These are phyloP conservation scores for Hypomontagnella submonticulosa DNA, from an alignment of 495 filamentous ascomycete genomes.

Conservation along the genomic window DNA sequence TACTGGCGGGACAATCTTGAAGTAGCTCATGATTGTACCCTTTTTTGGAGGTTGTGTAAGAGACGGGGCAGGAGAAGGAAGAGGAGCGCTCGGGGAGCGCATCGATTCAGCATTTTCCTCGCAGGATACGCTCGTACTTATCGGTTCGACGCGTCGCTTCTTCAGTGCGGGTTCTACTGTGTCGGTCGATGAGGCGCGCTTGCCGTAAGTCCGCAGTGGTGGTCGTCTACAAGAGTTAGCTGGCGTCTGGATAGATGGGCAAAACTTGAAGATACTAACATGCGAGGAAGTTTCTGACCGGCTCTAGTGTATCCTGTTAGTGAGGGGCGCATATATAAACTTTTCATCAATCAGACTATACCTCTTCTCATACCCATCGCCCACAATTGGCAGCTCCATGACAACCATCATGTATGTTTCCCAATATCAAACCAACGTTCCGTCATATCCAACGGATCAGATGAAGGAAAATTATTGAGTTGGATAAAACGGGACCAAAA, in stretches of 20 bases:
- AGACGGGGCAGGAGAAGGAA: constrained; percentile 24
- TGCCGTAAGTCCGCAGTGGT: constrained; percentile 58
- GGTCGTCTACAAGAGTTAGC: constrained; percentile 47
- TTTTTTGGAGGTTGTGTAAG: constrained; percentile 37
- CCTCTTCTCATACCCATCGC: constrained; percentile 9
- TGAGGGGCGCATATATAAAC: background rate
- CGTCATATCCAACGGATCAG: background rate
- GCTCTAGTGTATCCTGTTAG: constrained; percentile 11
- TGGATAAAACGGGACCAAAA: background rate
- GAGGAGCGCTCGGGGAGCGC: background rate
- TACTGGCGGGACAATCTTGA: constrained; percentile 45
- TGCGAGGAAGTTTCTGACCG: constrained; percentile 4
- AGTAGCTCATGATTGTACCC: constrained; percentile 57
- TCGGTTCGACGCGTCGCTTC: constrained; percentile 28
- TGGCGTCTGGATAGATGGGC: background rate
- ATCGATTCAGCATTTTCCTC: background rate
- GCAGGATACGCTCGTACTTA: background rate
- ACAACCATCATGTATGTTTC: background rate
- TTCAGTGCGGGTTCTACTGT: constrained; percentile 28
- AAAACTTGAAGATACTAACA: constrained; percentile 16
- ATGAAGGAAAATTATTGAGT: background rate
- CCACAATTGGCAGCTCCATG: constrained; percentile 11
- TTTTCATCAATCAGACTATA: constrained; percentile 1
- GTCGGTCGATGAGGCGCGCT: constrained; percentile 39
- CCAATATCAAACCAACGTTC: background rate